phyloP scores from a whole-genome alignment of 257 asterid species.

The Solanum pinnatisectum region DNA sequence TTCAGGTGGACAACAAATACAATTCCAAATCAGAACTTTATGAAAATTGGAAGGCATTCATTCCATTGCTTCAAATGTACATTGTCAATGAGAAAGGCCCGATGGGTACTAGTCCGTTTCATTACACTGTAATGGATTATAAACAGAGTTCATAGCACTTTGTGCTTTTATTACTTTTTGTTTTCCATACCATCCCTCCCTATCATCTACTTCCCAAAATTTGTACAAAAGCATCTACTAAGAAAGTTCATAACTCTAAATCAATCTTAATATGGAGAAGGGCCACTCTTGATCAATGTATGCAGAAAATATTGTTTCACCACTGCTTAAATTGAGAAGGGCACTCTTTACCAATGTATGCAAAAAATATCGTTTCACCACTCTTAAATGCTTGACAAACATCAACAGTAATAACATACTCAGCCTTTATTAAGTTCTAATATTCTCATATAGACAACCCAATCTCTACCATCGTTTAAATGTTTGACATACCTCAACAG shows the following conservation, averaged over 20 bases:
- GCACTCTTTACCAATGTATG: not conserved
- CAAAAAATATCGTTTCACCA: not conserved
- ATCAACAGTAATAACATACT: not conserved
- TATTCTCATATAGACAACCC: not conserved
- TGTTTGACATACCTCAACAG: not conserved
- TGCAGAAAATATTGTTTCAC: not conserved
- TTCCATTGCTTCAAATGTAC: not conserved
- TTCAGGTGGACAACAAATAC: not conserved
- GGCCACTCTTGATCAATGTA: not conserved
- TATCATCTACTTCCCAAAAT: not conserved
- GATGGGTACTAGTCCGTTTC: not conserved
- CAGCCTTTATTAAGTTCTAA: not conserved
- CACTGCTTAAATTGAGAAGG: not conserved
- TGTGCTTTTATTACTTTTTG: not conserved
- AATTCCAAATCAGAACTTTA: not conserved
- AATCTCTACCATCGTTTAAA: not conserved
- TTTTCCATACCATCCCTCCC: not conserved
- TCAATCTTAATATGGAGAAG: not conserved
- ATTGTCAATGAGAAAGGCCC: not conserved
- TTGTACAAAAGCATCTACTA: not conserved
- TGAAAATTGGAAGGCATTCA: not conserved
- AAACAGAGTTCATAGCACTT: not conserved
- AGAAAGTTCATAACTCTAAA: not conserved
- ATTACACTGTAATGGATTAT: not conserved
- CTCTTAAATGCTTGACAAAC: not conserved